Conservation (phyloP, 139 green algal species). For the Tetradesmus lagerheimii region DNA sequence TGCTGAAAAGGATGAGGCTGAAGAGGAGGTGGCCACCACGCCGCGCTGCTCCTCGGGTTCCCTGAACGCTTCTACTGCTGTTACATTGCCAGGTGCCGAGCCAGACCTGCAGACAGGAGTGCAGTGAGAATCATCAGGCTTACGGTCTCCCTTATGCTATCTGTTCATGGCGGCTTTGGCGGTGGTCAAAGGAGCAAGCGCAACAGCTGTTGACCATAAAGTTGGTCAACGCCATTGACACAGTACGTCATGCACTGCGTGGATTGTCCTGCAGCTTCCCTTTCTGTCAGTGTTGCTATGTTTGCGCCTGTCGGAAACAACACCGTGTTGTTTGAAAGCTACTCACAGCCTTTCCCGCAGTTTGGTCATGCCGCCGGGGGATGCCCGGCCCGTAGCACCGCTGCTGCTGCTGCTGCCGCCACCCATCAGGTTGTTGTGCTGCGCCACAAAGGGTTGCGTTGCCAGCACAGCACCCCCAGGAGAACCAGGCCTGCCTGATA, state of each 20-base stretch:
- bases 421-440: conserved; percentile 40
- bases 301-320: too few relatives aligned
- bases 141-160: too few relatives aligned
- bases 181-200: too few relatives aligned
- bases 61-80: conserved; percentile 25
- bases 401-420: background rate
- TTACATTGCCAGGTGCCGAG: background rate
- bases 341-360: conserved; percentile 35
- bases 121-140: background rate
- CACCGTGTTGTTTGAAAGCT: too few relatives aligned
- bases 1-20: background rate
- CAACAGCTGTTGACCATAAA: too few relatives aligned
- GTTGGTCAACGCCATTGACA: too few relatives aligned
- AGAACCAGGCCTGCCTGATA: background rate
- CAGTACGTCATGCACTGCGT: too few relatives aligned
- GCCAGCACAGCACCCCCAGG: background rate
- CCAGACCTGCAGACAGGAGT: background rate
- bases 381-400: background rate
- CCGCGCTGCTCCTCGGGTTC: background rate
- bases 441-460: background rate
- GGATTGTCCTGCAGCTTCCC: background rate
- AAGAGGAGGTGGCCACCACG: background rate
- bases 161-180: too few relatives aligned
- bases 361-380: background rate
- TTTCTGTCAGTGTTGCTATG: background rate